These are phyloP conservation scores for Microdochium nivale DNA, from an alignment of 2,329 filamentous ascomycete species.

Conservation along the genomic window DNA sequence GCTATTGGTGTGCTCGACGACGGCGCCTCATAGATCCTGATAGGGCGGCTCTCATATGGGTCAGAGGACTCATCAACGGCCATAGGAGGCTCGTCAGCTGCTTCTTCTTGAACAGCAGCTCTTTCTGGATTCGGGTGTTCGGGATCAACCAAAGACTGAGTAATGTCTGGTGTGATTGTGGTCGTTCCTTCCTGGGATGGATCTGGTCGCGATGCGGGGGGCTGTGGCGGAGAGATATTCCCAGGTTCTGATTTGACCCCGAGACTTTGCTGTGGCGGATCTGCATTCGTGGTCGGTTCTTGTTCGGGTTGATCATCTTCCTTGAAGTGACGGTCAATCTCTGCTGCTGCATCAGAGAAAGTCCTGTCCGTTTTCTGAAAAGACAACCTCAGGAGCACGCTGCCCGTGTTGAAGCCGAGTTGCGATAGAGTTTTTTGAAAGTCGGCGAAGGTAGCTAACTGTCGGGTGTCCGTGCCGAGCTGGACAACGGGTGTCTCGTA, in stretches of 20 bases:
- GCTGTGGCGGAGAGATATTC: neutral
- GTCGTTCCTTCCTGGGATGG: neutral
- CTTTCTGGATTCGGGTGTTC: constrained; percentile 2
- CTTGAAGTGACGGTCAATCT: constrained; percentile 71
- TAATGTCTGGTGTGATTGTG: neutral
- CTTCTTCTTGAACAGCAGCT: constrained; percentile 1
- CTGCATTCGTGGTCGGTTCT: constrained; percentile 5
- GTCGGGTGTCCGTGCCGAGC: constrained; percentile 60
- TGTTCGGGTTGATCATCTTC: constrained; percentile 27
- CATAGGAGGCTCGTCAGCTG: constrained; percentile 14
- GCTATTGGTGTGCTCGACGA: constrained; percentile 66
- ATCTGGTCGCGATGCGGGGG: neutral
- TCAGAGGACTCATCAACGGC: constrained; percentile 12
- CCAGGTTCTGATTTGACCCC: neutral
- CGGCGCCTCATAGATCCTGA: constrained; percentile 73
- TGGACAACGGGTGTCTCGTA: constrained; percentile 84
- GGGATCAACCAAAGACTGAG: neutral
- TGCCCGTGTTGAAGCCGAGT: constrained; percentile 79
- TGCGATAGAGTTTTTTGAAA: constrained; percentile 85
- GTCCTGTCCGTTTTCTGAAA: constrained; percentile 72
- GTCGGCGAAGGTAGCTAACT: constrained; percentile 67
- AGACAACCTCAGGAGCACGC: constrained; percentile 65
- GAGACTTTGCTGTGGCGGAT: neutral
- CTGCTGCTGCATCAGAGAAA: constrained; percentile 73
- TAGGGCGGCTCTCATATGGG: constrained; percentile 34